Evolutionary conservation across 495 filamentous ascomycete species (phyloP), one percentile per base, ranked within the genome.

Genomic region (Penicillium goetzii): DNA sequence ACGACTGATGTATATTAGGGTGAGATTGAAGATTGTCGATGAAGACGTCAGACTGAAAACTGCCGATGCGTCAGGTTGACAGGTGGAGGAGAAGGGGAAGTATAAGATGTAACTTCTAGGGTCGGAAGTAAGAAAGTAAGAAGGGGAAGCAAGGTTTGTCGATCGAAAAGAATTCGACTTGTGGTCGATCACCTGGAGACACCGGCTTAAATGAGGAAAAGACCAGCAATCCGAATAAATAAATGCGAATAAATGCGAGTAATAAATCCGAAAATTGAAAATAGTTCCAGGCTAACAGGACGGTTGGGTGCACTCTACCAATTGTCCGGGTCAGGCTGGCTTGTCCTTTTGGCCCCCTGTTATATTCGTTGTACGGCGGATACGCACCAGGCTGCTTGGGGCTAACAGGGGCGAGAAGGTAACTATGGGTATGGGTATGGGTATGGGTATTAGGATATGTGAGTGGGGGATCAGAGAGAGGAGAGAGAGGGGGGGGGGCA

Each of bases 291-390:
- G 61, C 61, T 61, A 69, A 67, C 51, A 58, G 52, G 19, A 25
- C 61, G 68, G 64, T 72, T 72, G 70, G 70, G 68, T 70, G 62
- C 60, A 68, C 61, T 58, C 61, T 59, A 68, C 64, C 62, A 58
- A 62, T 56, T 61, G 60, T 59, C 59, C 56, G 59, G 64, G 57
- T 66, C 68, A 62, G 62, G 66, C 58, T 66, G 65, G 65, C 11
- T 62, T 66, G 66, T 63, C 71, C 62, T 69, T 69, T 71, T 69
- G 71, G 68, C 68, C 64, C 68, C 64, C 64, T 61, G 26, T 26
- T 38, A 53, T 60, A 52, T 63, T 61, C 53, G 64, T 56, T 60
- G 65, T 72, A 72, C 67, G 67, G 67, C 68, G 63, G 70, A 71
- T 72, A 72, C 68, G 62, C 43, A 71, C 68, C 65, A 64, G 61